A percentile compares a stretch with the other conserved stretches of the same genome.
Conservation (phyloP, 2,329 filamentous ascomycete species). For the Verticillium longisporum region DNA sequence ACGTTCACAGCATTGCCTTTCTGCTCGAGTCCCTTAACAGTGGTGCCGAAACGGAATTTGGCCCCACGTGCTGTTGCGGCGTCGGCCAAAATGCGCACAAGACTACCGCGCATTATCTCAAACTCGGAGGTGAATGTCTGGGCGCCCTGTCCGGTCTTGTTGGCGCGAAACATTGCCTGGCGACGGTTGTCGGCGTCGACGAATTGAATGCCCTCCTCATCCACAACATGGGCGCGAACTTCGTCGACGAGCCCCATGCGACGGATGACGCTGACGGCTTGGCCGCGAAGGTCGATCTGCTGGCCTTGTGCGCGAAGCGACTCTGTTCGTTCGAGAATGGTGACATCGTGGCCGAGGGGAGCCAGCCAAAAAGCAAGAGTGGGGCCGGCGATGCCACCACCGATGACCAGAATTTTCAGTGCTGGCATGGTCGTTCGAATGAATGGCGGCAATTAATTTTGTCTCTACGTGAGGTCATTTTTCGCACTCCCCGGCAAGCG, state of each 20-base stretch:
- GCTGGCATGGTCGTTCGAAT: constrained; percentile 14
- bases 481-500: not conserved
- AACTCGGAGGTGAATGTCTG: constrained; percentile 47
- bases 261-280: constrained; percentile 29
- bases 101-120: constrained; percentile 53
- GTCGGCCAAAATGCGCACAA: constrained; percentile 43
- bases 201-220: constrained; percentile 40
- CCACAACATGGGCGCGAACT: constrained; percentile 28
- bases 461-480: no score
- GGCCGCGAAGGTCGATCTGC: constrained; percentile 38
- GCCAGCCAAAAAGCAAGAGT: constrained; percentile 34
- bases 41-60: constrained; percentile 18
- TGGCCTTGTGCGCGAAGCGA: constrained; percentile 30
- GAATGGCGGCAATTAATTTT: no score
- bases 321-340: constrained; percentile 33
- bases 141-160: constrained; percentile 30
- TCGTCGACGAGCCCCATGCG: constrained; percentile 30
- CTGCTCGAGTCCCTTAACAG: constrained; percentile 21
- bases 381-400: constrained; percentile 37
- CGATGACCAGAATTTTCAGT: constrained; percentile 40
- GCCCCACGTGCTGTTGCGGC: constrained; percentile 18
- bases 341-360: constrained; percentile 27
- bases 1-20: constrained; percentile 25
- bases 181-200: constrained; percentile 31
- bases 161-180: constrained; percentile 31